phyloP scores from a whole-genome alignment of 768 basidiomycete genomes.

The Suillus clintonianus region DNA sequence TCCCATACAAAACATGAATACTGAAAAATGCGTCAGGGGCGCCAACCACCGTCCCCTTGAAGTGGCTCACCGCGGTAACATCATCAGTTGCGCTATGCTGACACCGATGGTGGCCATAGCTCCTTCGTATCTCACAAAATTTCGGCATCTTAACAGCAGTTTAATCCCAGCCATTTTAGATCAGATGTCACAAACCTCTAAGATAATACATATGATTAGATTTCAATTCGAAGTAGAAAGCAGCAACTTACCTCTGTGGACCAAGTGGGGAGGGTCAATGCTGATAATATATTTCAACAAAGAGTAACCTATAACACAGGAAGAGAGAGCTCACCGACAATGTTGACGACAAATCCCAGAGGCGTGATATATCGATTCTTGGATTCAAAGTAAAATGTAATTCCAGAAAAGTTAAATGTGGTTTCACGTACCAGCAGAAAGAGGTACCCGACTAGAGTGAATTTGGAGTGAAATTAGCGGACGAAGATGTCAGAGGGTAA shows the following conservation, averaged over 20 bases:
- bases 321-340: constrained; percentile 24
- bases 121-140: constrained; percentile 1
- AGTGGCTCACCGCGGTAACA: neutral
- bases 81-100: neutral
- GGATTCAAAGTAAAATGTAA: neutral
- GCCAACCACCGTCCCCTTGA: neutral
- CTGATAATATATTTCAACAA: neutral
- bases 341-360: constrained; percentile 55
- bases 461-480: neutral
- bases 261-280: neutral
- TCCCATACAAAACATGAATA: neutral
- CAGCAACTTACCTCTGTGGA: neutral
- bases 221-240: neutral
- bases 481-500: constrained; percentile 33
- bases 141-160: constrained; percentile 21
- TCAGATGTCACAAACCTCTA: neutral
- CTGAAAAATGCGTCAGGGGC: neutral
- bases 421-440: constrained; percentile 33
- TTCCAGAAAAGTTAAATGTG: neutral
- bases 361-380: constrained; percentile 66
- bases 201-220: neutral
- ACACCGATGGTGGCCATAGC: neutral
- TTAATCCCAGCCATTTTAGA: neutral
- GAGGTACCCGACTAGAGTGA: constrained; percentile 29
- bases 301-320: neutral